Evolutionary conservation across 2,329 filamentous ascomycete genomes (phyloP).

Genomic region (Pseudogymnoascus sp.): DNA sequence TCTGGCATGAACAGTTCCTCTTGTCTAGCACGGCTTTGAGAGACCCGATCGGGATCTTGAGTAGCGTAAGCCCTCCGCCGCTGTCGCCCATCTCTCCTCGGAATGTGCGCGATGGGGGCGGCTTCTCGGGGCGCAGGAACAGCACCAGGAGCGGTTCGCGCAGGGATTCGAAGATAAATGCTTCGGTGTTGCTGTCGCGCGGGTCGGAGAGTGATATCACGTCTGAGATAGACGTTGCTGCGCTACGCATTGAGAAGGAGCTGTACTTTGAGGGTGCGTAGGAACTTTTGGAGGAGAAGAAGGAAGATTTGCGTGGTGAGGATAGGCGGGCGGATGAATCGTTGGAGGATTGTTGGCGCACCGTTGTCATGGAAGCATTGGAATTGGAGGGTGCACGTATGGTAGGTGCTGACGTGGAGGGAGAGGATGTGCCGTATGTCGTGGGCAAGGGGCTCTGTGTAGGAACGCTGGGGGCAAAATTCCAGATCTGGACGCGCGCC

Average conservation of each 20-base stretch:
- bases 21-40: background rate
- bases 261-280: background rate
- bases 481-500: conserved; percentile 10
- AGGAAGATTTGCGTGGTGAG: background rate
- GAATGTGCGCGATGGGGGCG: background rate
- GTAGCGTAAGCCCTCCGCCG: background rate
- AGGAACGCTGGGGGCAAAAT: background rate
- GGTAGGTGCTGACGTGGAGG: background rate
- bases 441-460: background rate
- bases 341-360: background rate
- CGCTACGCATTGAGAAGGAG: background rate
- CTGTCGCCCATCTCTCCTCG: background rate
- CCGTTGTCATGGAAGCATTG: background rate
- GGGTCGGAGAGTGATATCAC: background rate
- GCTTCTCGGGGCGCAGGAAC: background rate
- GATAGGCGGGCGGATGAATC: background rate
- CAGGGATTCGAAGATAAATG: conserved; percentile 2
- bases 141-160: conserved; percentile 7
- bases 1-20: background rate
- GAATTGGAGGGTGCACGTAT: background rate
- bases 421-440: background rate
- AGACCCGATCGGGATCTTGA: background rate
- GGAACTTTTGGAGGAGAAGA: background rate
- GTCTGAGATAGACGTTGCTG: background rate
- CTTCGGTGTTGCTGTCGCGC: background rate